Conservation (phyloP, 148 eudicot genomes). For the Arctostaphylos glauca region DNA sequence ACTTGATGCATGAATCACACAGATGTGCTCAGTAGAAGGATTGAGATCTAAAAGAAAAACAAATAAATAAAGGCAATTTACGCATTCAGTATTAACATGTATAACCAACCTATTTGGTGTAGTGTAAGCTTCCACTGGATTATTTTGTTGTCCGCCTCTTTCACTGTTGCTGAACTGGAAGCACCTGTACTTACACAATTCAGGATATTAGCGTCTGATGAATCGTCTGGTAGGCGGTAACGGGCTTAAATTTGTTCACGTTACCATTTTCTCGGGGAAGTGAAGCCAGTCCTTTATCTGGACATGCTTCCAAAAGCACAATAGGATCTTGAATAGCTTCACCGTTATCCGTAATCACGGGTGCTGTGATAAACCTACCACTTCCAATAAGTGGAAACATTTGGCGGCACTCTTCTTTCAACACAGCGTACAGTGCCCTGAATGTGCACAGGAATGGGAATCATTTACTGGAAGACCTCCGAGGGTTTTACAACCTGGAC, state of each 20-base stretch:
- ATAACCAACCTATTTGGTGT: constrained; percentile 91
- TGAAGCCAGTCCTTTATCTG: constrained; percentile 23
- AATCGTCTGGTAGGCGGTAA: not conserved
- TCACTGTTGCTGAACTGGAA: constrained; percentile 16
- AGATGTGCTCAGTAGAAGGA: not conserved
- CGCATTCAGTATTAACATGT: not conserved
- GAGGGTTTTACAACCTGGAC: not conserved
- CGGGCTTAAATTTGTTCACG: constrained; percentile 10
- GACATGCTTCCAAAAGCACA: constrained; percentile 61
- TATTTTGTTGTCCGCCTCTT: constrained; percentile 47
- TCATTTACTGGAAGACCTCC: not conserved
- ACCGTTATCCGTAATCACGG: constrained; percentile 73
- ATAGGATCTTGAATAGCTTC: constrained; percentile 79
- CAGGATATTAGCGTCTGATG: constrained; percentile 18
- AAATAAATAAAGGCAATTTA: not conserved
- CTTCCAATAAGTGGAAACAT: constrained; percentile 91
- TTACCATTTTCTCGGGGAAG: constrained; percentile 37
- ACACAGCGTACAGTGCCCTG: constrained; percentile 67
- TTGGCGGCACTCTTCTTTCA: constrained; percentile 75
- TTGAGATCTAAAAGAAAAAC: constrained; percentile 10
- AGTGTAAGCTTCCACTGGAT: constrained; percentile 93
- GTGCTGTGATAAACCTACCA: constrained; percentile 85
- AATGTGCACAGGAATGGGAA: constrained; percentile 9
- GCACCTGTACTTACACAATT: constrained; percentile 25
- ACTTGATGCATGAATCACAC: not conserved